Evolutionary conservation across 164 flowering plant genomes (phyloP).

Genomic region (Macadamia tetraphylla): DNA sequence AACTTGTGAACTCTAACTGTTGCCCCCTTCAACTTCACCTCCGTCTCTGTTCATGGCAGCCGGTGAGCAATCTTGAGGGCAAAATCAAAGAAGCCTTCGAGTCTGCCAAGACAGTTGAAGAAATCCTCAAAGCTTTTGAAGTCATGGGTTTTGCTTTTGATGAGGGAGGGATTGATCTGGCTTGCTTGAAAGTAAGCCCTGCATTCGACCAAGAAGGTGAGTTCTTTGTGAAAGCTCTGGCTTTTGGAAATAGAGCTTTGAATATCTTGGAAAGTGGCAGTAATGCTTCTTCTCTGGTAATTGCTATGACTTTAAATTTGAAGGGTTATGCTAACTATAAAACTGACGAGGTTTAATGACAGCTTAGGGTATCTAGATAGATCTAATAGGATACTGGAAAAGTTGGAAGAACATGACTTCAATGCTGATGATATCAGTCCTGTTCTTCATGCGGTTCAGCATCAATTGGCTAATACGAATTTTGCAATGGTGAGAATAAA

Average conservation of each 20-base stretch:
- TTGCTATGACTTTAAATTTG: slow-evolving; percentile 78
- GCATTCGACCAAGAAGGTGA: slow-evolving; percentile 68
- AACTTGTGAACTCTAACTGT: too few relatives aligned
- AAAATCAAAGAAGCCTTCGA: slow-evolving; percentile 73
- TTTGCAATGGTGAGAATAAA: slow-evolving; percentile 85
- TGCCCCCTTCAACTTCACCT: too few relatives aligned
- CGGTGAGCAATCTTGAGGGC: too few relatives aligned
- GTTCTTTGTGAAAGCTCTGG: slow-evolving; percentile 52
- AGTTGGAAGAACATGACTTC: slow-evolving; percentile 46
- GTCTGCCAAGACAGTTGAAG: slow-evolving; percentile 46
- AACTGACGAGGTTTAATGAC: slow-evolving; percentile 60
- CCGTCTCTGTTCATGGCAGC: too few relatives aligned
- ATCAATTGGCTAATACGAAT: slow-evolving; percentile 62
- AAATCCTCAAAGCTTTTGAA: slow-evolving; percentile 53
- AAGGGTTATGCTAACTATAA: slow-evolving; percentile 64
- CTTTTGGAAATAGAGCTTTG: slow-evolving; percentile 69
- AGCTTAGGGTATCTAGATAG: slow-evolving; percentile 66
- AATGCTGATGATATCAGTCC: slow-evolving; percentile 47
- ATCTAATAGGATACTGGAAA: slow-evolving; percentile 56
- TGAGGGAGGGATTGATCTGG: slow-evolving; percentile 63
- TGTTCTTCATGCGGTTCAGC: slow-evolving; percentile 63
- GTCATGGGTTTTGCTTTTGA: slow-evolving; percentile 58
- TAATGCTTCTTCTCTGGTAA: slow-evolving; percentile 33
- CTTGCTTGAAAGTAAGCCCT: slow-evolving; percentile 69
- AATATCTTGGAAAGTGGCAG: slow-evolving; percentile 37